Conservation (phyloP, 1,139 yeast species). For the Hyphopichia fennica region DNA sequence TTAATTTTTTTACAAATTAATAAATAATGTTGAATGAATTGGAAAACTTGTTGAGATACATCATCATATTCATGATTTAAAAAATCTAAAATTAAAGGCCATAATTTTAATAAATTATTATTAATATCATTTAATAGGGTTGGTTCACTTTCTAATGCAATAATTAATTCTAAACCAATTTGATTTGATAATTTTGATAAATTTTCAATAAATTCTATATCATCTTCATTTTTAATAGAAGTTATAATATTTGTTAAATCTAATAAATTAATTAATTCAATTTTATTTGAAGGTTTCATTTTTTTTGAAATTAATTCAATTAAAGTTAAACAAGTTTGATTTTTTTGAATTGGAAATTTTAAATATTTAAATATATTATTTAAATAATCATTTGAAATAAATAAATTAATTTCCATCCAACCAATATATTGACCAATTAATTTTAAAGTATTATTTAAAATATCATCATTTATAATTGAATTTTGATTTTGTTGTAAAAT, state of each 20-base stretch:
- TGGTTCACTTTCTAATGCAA: slow-evolving; percentile 55
- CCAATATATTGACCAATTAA: slow-evolving; percentile 85
- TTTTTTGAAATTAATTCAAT: slow-evolving; percentile 85
- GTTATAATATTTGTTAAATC: slow-evolving; percentile 60
- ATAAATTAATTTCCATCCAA: slow-evolving; percentile 90
- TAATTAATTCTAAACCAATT: slow-evolving; percentile 72
- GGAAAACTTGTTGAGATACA: slow-evolving; percentile 77
- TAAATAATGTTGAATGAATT: slow-evolving; percentile 74
- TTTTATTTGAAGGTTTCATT: slow-evolving; percentile 85
- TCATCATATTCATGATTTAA: slow-evolving; percentile 86
- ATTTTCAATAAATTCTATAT: slow-evolving; percentile 73
- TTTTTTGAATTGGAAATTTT: slow-evolving; percentile 44
- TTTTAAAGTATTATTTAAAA: slow-evolving; percentile 58
- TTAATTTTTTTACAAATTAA: slow-evolving; percentile 63
- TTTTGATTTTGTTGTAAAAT: slow-evolving; percentile 36
- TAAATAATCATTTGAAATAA: slow-evolving; percentile 68
- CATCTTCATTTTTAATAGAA: slow-evolving; percentile 30
- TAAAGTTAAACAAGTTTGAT: slow-evolving; percentile 70
- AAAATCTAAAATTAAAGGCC: slow-evolving; percentile 74
- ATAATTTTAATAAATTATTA: slow-evolving; percentile 40
- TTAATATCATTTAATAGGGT: slow-evolving; percentile 44
- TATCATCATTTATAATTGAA: slow-evolving; percentile 33
- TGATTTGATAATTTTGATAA: slow-evolving; percentile 73
- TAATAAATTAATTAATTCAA: slow-evolving; percentile 70
- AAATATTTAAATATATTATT: slow-evolving; percentile 64